These are phyloP conservation scores for Erythrobasidium hasegawianum DNA, from an alignment of 1,284 basidiomycete genomes.

Conservation along the genomic window DNA sequence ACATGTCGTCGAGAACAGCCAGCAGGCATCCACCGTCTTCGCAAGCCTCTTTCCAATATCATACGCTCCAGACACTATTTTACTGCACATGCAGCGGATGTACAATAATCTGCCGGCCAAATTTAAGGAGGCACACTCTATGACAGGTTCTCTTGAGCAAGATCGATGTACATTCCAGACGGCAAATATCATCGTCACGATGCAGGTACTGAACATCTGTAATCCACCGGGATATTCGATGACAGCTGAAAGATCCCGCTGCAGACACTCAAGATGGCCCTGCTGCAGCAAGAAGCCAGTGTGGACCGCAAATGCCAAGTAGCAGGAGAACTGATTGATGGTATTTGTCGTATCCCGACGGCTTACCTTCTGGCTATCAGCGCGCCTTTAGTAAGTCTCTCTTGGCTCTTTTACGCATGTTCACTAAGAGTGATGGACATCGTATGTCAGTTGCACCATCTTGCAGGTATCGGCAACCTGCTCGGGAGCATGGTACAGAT, in stretches of 20 bases:
- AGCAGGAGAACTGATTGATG: conserved; percentile 49
- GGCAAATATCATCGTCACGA: conserved; percentile 43
- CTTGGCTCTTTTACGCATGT: background rate
- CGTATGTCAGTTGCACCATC: conserved; percentile 47
- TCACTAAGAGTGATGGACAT: background rate
- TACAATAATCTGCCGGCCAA: conserved; percentile 46
- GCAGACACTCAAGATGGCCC: conserved; percentile 50
- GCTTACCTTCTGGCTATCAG: conserved; percentile 48
- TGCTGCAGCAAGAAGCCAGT: conserved; percentile 46
- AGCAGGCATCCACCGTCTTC: background rate
- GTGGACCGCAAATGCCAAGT: conserved; percentile 48
- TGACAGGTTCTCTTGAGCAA: conserved; percentile 46
- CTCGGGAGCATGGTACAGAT: conserved; percentile 48
- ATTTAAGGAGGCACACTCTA: conserved; percentile 45
- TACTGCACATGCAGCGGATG: conserved; percentile 44
- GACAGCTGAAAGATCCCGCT: conserved; percentile 44
- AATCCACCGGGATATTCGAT: background rate
- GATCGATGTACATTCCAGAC: conserved; percentile 48
- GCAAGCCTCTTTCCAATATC: conserved; percentile 29
- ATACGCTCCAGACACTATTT: conserved; percentile 42
- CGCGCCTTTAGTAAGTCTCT: conserved; percentile 46
- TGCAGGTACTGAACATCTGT: conserved; percentile 11
- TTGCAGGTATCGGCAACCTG: conserved; percentile 50
- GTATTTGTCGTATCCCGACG: conserved; percentile 47
- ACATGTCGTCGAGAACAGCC: conserved; percentile 43